phyloP scores from a whole-genome alignment of 192 early-diverging fungal species.

The Coemansia sp. region DNA sequence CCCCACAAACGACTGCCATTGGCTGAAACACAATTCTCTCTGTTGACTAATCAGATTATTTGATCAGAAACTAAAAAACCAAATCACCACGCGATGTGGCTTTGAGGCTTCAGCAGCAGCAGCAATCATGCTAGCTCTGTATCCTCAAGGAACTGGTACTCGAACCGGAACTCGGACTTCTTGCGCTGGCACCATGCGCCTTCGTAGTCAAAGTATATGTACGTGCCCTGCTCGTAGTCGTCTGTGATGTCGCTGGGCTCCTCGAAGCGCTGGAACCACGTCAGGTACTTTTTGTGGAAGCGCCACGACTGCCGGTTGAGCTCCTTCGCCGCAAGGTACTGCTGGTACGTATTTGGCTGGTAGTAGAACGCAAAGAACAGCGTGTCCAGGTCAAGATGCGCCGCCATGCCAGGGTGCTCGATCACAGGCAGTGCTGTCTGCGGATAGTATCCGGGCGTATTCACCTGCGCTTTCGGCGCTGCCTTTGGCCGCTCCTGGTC shows the following conservation, averaged over 20 bases:
- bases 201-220: slow-evolving; percentile 99
- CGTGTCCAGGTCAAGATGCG: slow-evolving; percentile 91
- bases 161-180: slow-evolving; percentile 95
- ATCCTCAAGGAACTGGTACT: slow-evolving; percentile 87
- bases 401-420: slow-evolving; percentile 81
- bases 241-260: slow-evolving; percentile 95
- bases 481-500: slow-evolving; percentile 80
- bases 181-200: slow-evolving; percentile 95
- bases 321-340: slow-evolving; percentile 94
- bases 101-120: slow-evolving; percentile 1
- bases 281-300: slow-evolving; percentile 97
- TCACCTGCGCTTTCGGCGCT: slow-evolving; percentile 37
- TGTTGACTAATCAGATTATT: slow-evolving; percentile 4
- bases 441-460: slow-evolving; percentile 91
- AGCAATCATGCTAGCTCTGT: slow-evolving; percentile 64
- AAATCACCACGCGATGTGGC: not conserved
- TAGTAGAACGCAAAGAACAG: slow-evolving; percentile 99
- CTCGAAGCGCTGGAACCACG: slow-evolving; percentile 98
- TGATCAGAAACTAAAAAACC: slow-evolving; percentile 1
- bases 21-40: not conserved
- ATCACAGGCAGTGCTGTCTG: slow-evolving; percentile 79
- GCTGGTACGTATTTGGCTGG: slow-evolving; percentile 94
- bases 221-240: slow-evolving; percentile 97
- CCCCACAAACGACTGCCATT: slow-evolving; percentile 1
- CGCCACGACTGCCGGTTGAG: slow-evolving; percentile 97